These are phyloP conservation scores for Podila clonocystis DNA, from an alignment of 192 early-diverging fungal species.

Conservation along the genomic window DNA sequence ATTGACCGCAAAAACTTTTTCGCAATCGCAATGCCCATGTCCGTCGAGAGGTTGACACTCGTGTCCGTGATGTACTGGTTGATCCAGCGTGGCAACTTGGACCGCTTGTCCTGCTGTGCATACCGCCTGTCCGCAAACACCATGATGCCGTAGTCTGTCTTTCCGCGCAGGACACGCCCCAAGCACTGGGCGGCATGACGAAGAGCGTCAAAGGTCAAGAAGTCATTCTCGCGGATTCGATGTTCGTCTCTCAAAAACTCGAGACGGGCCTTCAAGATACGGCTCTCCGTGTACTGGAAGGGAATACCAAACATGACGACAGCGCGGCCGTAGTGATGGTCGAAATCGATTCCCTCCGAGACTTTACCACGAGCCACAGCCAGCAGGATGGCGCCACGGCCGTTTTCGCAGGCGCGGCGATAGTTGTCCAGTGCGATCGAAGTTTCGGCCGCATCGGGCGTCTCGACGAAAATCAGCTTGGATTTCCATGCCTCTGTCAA, in stretches of 20 bases:
- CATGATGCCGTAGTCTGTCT: conserved; percentile 99
- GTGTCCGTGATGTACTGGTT: conserved; percentile 87
- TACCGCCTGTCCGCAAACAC: conserved; percentile 97
- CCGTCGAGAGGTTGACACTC: conserved; percentile 92
- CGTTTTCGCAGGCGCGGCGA: conserved; percentile 95
- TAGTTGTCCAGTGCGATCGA: conserved; percentile 96
- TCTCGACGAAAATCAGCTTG: conserved; percentile 99
- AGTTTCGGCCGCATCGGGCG: conserved; percentile 98
- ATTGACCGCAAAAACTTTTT: conserved; percentile 95
- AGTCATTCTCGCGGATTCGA: conserved; percentile 97
- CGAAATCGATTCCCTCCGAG: conserved; percentile 99
- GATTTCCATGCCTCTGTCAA: conserved; percentile 94
- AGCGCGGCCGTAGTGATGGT: conserved; percentile 99
- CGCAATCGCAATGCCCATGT: conserved; percentile 93
- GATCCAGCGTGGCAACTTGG: conserved; percentile 98
- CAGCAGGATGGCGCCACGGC: conserved; percentile 95
- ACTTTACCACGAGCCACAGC: conserved; percentile 99
- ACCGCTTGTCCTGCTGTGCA: conserved; percentile 92
- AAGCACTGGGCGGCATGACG: conserved; percentile 99
- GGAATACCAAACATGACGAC: conserved; percentile 99
- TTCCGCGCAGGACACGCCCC: conserved; percentile 96
- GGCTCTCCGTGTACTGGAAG: conserved; percentile 97
- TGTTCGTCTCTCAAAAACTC: conserved; percentile 96
- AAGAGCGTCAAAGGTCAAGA: conserved; percentile 98
- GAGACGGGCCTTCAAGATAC: conserved; percentile 94